phyloP scores from a whole-genome alignment of 2,329 filamentous ascomycete species.

The Orbilia oligospora region DNA sequence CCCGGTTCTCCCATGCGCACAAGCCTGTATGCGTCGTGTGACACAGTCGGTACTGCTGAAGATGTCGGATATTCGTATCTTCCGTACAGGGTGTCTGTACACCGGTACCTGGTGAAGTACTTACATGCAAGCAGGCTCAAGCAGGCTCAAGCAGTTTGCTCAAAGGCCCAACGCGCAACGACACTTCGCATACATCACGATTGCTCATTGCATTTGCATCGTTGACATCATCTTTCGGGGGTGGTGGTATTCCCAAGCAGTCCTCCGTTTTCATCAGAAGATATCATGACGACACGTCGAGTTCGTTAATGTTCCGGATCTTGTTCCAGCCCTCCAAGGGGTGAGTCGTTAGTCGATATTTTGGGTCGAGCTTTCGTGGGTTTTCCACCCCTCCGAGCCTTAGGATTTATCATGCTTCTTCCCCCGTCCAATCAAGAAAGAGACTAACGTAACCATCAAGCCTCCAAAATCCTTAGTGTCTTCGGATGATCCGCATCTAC shows the following conservation, averaged over 20 bases:
- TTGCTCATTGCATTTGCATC: slow-evolving; percentile 30
- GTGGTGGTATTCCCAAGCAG: not conserved
- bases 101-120: slow-evolving; percentile 41
- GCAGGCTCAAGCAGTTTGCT: slow-evolving; percentile 1
- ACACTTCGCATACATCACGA: slow-evolving; percentile 9
- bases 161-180: slow-evolving; percentile 24
- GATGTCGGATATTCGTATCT: slow-evolving; percentile 37
- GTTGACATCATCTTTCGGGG: slow-evolving; percentile 40
- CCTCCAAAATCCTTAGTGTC: slow-evolving; percentile 49
- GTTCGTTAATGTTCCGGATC: slow-evolving; percentile 27
- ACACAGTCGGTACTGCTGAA: slow-evolving; percentile 31
- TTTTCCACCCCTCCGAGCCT: slow-evolving; percentile 35
- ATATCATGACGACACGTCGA: slow-evolving; percentile 54
- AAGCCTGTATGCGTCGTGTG: slow-evolving; percentile 44
- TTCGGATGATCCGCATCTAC: slow-evolving; percentile 60
- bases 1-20: slow-evolving; percentile 42
- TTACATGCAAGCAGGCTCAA: slow-evolving; percentile 24
- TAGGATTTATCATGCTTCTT: slow-evolving; percentile 32
- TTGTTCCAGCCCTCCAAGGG: slow-evolving; percentile 24
- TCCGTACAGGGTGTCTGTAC: slow-evolving; percentile 14
- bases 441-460: slow-evolving; percentile 49
- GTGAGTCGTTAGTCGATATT: slow-evolving; percentile 26
- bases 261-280: slow-evolving; percentile 6
- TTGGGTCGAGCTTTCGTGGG: slow-evolving; percentile 21
- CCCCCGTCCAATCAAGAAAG: slow-evolving; percentile 42